Evolutionary conservation across 768 basidiomycete species (phyloP).

Genomic region (Lactarius indigo): DNA sequence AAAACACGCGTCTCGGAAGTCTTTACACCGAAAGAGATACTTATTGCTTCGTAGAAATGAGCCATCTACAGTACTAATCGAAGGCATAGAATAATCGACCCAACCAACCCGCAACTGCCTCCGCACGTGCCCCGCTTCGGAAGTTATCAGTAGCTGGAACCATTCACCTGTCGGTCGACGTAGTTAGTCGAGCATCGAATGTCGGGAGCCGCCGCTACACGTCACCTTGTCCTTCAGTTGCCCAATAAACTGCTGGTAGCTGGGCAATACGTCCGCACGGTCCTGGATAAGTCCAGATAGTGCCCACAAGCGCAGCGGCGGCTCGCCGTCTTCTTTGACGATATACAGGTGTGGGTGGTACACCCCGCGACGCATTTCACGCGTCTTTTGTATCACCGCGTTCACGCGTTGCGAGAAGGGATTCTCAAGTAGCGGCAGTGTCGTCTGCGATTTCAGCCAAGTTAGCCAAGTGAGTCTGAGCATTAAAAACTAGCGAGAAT

Average conservation of each 20-base stretch:
- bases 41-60: neutral
- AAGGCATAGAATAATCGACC: constrained; percentile 14
- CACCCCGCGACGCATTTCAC: constrained; percentile 88
- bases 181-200: constrained; percentile 15
- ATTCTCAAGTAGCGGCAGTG: constrained; percentile 88
- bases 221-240: constrained; percentile 85
- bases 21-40: neutral
- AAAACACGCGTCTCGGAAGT: neutral
- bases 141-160: constrained; percentile 25
- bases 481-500: neutral
- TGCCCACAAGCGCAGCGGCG: constrained; percentile 92
- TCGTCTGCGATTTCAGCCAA: constrained; percentile 49
- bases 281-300: constrained; percentile 93
- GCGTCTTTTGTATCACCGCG: constrained; percentile 88
- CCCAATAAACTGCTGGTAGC: constrained; percentile 92
- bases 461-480: neutral
- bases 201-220: neutral
- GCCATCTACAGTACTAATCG: constrained; percentile 19
- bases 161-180: constrained; percentile 24
- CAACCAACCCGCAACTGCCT: neutral
- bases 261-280: constrained; percentile 89
- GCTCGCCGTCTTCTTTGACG: constrained; percentile 98
- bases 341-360: constrained; percentile 94
- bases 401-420: constrained; percentile 94
- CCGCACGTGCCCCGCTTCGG: neutral